Conservation (phyloP, 345 rosid genomes). For the Populus davidiana region DNA sequence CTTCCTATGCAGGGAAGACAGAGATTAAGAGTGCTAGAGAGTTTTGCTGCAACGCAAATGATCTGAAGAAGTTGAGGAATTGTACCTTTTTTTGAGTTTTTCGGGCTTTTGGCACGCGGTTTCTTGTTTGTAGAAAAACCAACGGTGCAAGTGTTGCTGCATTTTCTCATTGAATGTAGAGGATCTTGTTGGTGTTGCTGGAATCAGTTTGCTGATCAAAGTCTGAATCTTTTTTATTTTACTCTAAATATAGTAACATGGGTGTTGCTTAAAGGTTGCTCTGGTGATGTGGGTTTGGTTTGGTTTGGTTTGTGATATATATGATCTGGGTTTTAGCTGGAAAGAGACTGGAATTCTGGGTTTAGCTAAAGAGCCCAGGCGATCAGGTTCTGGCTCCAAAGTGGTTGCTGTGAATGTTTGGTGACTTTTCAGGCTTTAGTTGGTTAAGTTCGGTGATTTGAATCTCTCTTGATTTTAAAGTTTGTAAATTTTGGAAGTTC, state of each 20-base stretch:
- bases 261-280: conserved; percentile 8
- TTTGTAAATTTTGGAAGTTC: conserved; percentile 13
- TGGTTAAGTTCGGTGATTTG: conserved; percentile 44
- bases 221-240: not conserved
- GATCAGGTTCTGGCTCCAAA: not conserved
- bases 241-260: conserved; percentile 5
- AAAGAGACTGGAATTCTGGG: conserved; percentile 1
- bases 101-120: not conserved
- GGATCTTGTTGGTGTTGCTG: not conserved
- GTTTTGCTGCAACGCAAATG: not conserved
- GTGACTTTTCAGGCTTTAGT: conserved; percentile 29
- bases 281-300: conserved; percentile 19
- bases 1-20: not conserved
- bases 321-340: conserved; percentile 24
- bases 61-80: not conserved
- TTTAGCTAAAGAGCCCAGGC: not conserved
- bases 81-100: not conserved
- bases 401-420: conserved; percentile 11
- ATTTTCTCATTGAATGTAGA: conserved; percentile 13
- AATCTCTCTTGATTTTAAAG: conserved; percentile 15
- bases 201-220: not conserved
- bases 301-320: conserved; percentile 17
- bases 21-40: not conserved
- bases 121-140: not conserved
- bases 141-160: not conserved